Evolutionary conservation across 345 rosid genomes (phyloP).

Genomic region (Sapria himalayana): DNA sequence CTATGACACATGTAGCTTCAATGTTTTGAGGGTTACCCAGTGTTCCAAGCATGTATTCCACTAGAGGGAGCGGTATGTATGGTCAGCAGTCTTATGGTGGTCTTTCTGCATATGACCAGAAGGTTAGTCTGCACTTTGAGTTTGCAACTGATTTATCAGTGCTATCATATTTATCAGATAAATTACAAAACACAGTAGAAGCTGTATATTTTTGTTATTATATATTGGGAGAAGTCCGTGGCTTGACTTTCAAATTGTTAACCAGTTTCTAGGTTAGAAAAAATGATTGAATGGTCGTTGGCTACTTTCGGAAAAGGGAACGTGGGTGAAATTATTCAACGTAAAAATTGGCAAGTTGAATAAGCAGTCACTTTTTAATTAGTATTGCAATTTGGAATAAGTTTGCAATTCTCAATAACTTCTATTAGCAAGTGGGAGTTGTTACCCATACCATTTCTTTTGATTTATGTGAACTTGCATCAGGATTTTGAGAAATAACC

Average conservation of each 20-base stretch:
- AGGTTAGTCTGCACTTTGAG: slow-evolving; percentile 23
- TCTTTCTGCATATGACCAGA: slow-evolving; percentile 67
- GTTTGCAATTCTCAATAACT: too few relatives aligned
- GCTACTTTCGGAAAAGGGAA: background rate
- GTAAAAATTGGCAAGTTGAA: too few relatives aligned
- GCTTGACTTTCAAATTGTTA: background rate
- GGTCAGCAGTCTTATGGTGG: slow-evolving; percentile 55
- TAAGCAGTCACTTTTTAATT: too few relatives aligned
- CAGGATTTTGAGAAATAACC: background rate
- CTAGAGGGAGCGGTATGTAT: slow-evolving; percentile 55
- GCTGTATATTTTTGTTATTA: too few relatives aligned
- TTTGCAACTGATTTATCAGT: background rate
- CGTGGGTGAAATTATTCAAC: too few relatives aligned
- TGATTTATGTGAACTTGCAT: background rate
- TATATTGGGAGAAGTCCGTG: background rate
- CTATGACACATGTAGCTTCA: too few relatives aligned
- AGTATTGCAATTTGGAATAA: too few relatives aligned
- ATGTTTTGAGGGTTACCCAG: too few relatives aligned
- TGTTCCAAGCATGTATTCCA: slow-evolving; percentile 30
- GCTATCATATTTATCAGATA: background rate
- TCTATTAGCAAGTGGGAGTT: too few relatives aligned
- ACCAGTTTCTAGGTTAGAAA: background rate
- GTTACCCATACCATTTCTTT: too few relatives aligned
- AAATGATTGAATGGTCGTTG: background rate
- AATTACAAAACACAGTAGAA: too few relatives aligned